Evolutionary conservation across 73 alveolate species (phyloP).

Genomic region (Urostyla sp.): DNA sequence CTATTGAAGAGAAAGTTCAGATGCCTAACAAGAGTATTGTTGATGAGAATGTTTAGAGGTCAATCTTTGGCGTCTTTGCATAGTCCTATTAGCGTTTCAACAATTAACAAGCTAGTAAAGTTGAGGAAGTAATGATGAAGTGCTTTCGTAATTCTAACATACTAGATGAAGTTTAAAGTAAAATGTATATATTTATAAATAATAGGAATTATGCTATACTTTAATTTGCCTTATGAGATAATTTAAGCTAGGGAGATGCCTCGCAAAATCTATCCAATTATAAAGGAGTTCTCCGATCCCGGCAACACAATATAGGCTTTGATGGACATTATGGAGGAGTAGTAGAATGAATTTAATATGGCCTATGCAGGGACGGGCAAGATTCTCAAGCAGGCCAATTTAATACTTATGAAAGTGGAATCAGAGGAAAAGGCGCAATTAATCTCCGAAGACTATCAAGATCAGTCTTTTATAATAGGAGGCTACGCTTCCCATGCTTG

Average conservation of each 20-base stretch:
- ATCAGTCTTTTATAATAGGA: conserved; percentile 46
- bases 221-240: conserved; percentile 67
- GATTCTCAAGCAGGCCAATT: conserved; percentile 54
- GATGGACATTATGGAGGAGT: too few relatives aligned
- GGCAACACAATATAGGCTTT: conserved; percentile 44
- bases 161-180: conserved; percentile 48
- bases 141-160: conserved; percentile 40
- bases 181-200: not conserved
- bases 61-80: conserved; percentile 68
- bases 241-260: too few relatives aligned
- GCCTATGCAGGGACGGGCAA: too few relatives aligned
- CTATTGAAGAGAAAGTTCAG: conserved; percentile 52
- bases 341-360: too few relatives aligned
- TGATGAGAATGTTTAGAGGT: conserved; percentile 52
- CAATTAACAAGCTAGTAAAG: not conserved
- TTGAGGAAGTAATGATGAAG: conserved; percentile 50
- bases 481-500: conserved; percentile 73
- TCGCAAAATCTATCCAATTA: conserved; percentile 1
- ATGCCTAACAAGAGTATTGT: conserved; percentile 54
- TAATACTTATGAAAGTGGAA: conserved; percentile 53
- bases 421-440: conserved; percentile 42
- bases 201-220: conserved; percentile 55
- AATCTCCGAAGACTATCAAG: too few relatives aligned
- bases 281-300: conserved; percentile 32
- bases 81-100: conserved; percentile 39